These are phyloP conservation scores for Celoporthe dispersa DNA, from an alignment of 2,329 filamentous ascomycete genomes.

Conservation along the genomic window DNA sequence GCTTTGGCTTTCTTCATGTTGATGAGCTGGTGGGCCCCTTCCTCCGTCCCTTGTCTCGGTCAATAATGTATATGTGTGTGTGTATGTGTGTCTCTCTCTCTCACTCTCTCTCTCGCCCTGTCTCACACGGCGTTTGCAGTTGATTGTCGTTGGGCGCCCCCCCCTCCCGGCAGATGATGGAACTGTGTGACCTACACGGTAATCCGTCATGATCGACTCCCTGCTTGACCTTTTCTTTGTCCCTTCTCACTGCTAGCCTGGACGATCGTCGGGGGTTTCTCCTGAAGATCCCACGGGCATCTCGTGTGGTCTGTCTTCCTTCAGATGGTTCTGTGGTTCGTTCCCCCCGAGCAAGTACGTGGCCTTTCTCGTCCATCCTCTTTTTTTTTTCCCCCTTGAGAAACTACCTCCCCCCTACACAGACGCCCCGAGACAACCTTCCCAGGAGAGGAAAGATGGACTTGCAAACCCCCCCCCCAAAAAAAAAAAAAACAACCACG, in stretches of 20 bases:
- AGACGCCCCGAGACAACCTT: background rate
- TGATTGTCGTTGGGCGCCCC: conserved; percentile 14
- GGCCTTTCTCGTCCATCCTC: background rate
- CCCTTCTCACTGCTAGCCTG: background rate
- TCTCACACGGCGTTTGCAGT: conserved; percentile 26
- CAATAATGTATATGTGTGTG: too few relatives aligned
- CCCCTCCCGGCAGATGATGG: background rate
- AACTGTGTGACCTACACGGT: too few relatives aligned
- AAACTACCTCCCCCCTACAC: too few relatives aligned
- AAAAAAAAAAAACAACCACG: background rate
- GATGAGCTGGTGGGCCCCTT: too few relatives aligned
- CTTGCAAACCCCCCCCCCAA: background rate
- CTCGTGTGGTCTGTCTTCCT: too few relatives aligned
- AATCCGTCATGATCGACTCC: background rate
- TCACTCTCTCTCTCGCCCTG: background rate
- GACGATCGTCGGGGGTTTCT: background rate
- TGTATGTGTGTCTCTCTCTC: background rate
- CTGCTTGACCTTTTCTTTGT: too few relatives aligned
- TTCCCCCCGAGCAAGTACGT: too few relatives aligned
- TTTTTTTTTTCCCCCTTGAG: background rate
- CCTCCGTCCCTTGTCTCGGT: too few relatives aligned
- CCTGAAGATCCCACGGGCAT: conserved; percentile 5
- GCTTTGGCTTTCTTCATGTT: too few relatives aligned
- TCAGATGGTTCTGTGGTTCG: too few relatives aligned
- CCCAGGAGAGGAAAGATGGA: background rate